A percentile compares a stretch with the other conserved stretches of the same genome.
phyloP scores from a whole-genome alignment of 2,329 filamentous ascomycete species.

The Alternaria sp. region DNA sequence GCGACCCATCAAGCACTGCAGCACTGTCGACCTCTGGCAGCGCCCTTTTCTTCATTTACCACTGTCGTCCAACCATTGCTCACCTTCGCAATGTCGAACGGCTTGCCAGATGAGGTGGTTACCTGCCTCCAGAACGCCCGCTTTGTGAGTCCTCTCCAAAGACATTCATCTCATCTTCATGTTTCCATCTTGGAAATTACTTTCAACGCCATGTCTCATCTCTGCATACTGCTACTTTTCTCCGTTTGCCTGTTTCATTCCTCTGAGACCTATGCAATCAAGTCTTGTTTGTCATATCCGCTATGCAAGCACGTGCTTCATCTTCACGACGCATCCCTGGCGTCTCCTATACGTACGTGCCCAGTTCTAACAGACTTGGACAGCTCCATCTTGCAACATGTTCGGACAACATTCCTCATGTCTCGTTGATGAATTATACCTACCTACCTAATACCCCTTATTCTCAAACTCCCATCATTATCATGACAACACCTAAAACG shows the following conservation, averaged over 20 bases:
- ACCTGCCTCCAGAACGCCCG: conserved; percentile 93
- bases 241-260: conserved; percentile 6
- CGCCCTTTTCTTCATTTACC: conserved; percentile 15
- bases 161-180: not conserved
- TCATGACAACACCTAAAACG: conserved; percentile 86
- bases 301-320: not conserved
- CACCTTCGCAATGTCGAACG: conserved; percentile 57
- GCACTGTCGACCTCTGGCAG: conserved; percentile 2
- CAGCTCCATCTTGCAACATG: conserved; percentile 96
- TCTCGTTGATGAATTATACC: conserved; percentile 99
- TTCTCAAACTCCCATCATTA: conserved; percentile 73
- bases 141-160: conserved; percentile 68
- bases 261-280: not conserved
- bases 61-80: conserved; percentile 1
- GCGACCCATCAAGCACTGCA: conserved; percentile 1
- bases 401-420: conserved; percentile 81
- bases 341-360: not conserved
- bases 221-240: not conserved
- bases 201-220: not conserved
- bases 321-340: not conserved
- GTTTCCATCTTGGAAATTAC: not conserved
- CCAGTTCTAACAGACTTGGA: conserved; percentile 10
- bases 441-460: conserved; percentile 81
- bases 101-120: conserved; percentile 83
- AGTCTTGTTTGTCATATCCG: not conserved